Evolutionary conservation across 192 early-diverging fungal genomes (phyloP).

Genomic region (Pilaira anomala): DNA sequence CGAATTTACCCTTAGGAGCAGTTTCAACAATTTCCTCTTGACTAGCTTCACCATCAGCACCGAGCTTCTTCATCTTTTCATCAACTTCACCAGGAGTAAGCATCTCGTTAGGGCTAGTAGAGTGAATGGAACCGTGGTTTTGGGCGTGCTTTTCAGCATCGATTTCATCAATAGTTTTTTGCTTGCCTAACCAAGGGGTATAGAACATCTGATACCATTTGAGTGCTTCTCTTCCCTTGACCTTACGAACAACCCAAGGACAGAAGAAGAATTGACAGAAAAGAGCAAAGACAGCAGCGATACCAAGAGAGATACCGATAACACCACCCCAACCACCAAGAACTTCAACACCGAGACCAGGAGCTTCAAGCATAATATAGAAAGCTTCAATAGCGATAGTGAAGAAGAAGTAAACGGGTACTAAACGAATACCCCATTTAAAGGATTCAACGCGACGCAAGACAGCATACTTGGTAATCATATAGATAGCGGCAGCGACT

Average conservation of each 20-base stretch:
- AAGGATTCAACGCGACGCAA: conserved; percentile 62
- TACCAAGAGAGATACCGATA: conserved; percentile 63
- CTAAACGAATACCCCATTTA: conserved; percentile 59
- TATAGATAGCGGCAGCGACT: conserved; percentile 62
- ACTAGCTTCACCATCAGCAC: conserved; percentile 8
- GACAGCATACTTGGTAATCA: conserved; percentile 61
- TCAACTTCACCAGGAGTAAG: conserved; percentile 24
- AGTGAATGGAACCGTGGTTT: conserved; percentile 13
- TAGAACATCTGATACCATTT: conserved; percentile 72
- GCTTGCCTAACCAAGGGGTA: conserved; percentile 54
- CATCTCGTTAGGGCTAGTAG: conserved; percentile 23
- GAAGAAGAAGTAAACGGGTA: conserved; percentile 70
- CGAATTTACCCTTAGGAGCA: conserved; percentile 8
- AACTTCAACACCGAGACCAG: conserved; percentile 40
- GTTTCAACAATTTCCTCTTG: conserved; percentile 14
- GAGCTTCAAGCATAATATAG: conserved; percentile 72
- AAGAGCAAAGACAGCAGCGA: conserved; percentile 51
- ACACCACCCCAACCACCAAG: conserved; percentile 42
- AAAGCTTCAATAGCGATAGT: conserved; percentile 62
- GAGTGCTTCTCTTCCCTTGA: conserved; percentile 63
- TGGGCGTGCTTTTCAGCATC: conserved; percentile 19
- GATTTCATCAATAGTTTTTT: conserved; percentile 27
- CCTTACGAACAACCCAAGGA: conserved; percentile 60
- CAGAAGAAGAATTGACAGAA: conserved; percentile 64
- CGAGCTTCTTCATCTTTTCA: conserved; percentile 23